Conservation (phyloP, 441 rosid genomes). For the Breynia disticha region DNA sequence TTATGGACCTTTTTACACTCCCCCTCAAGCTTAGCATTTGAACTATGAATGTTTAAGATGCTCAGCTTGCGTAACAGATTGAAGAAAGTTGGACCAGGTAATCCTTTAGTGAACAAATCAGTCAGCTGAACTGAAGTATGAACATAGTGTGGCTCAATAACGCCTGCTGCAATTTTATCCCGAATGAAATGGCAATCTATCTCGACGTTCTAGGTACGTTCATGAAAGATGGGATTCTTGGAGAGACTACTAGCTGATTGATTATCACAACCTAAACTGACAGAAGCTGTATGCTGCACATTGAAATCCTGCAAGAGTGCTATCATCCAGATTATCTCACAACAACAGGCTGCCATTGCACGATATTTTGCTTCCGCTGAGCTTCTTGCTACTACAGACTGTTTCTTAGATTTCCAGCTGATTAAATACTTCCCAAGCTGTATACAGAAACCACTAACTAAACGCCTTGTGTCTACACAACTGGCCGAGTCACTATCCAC, state of each 20-base stretch:
- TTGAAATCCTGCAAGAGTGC: neutral
- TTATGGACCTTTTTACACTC: too few relatives aligned
- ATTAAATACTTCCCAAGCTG: neutral
- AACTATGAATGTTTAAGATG: too few relatives aligned
- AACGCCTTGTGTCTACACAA: neutral
- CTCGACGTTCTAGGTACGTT: neutral
- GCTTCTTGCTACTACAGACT: neutral
- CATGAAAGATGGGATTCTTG: too few relatives aligned
- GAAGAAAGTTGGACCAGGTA: too few relatives aligned
- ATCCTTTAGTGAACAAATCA: neutral
- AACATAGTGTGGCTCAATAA: neutral
- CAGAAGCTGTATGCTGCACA: neutral
- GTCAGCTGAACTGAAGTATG: neutral
- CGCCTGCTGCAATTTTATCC: neutral
- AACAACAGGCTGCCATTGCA: neutral
- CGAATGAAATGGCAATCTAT: neutral
- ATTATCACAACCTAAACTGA: neutral
- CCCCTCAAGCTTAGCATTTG: too few relatives aligned
- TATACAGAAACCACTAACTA: neutral
- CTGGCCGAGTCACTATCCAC: neutral
- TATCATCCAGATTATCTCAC: neutral
- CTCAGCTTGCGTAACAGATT: too few relatives aligned
- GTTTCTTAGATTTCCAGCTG: neutral
- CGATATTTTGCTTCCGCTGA: neutral
- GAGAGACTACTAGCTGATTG: neutral